Evolutionary conservation across 495 filamentous ascomycete species (phyloP).

Genomic region (Clohesyomyces aquaticus): DNA sequence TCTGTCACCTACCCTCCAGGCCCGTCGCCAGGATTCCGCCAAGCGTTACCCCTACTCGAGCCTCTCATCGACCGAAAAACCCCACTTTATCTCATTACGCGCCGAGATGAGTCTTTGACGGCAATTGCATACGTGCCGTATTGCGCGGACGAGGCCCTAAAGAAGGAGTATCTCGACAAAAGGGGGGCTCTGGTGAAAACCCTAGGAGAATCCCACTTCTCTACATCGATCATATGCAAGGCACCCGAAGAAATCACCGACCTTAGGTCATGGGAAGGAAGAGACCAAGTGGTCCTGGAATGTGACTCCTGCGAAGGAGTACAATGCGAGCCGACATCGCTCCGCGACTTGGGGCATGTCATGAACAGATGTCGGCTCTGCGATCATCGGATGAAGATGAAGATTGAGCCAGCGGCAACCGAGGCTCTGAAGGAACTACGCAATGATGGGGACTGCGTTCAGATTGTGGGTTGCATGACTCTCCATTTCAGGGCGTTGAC

Average conservation of each 20-base stretch:
- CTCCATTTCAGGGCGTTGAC: background rate
- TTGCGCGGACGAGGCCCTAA: conserved; percentile 1
- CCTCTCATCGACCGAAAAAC: conserved; percentile 5
- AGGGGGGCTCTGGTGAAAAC: background rate
- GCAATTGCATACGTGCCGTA: conserved; percentile 28
- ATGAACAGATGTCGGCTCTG: conserved; percentile 29
- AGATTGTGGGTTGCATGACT: conserved; percentile 18
- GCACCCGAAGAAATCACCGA: conserved; percentile 21
- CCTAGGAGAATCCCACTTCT: conserved; percentile 13
- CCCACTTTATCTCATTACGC: conserved; percentile 16
- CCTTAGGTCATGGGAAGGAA: conserved; percentile 21
- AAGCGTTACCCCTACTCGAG: conserved; percentile 5
- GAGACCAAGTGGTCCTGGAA: background rate
- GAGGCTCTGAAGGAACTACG: conserved; percentile 5
- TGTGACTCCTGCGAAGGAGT: conserved; percentile 1
- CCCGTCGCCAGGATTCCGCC: background rate
- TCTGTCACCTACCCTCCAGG: background rate
- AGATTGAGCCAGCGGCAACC: conserved; percentile 2
- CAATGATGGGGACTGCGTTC: conserved; percentile 16
- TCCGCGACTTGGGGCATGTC: conserved; percentile 17
- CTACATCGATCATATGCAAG: conserved; percentile 19
- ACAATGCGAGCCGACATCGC: background rate
- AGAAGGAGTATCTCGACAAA: conserved; percentile 5
- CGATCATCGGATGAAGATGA: conserved; percentile 32
- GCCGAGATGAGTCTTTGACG: conserved; percentile 1